phyloP scores from a whole-genome alignment of 208 protist genomes.

The Trypanosoma grayi region DNA sequence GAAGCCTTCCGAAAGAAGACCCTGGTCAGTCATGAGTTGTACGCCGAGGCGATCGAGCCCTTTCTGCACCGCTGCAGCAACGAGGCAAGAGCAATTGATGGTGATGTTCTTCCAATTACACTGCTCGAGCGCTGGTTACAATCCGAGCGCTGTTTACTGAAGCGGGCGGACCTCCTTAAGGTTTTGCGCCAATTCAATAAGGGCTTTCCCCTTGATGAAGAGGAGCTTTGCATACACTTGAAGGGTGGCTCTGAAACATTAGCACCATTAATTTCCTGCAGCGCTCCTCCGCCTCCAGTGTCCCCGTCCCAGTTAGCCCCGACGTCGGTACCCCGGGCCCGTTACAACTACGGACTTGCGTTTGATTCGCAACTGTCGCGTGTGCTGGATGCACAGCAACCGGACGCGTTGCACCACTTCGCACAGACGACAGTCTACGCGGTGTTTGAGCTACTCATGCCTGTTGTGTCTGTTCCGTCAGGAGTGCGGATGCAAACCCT shows the following conservation, averaged over 20 bases:
- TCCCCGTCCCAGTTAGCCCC: slow-evolving; percentile 1
- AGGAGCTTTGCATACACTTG: neutral
- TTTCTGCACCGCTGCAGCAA: slow-evolving; percentile 15
- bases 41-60: slow-evolving; percentile 22
- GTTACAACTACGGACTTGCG: slow-evolving; percentile 1
- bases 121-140: slow-evolving; percentile 28
- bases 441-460: slow-evolving; percentile 28
- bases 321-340: no score
- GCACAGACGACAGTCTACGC: slow-evolving; percentile 25
- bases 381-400: slow-evolving; percentile 11
- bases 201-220: slow-evolving; percentile 1
- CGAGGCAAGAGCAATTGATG: neutral
- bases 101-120: slow-evolving; percentile 3
- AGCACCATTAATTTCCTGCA: no score
- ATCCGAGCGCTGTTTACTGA: slow-evolving; percentile 5
- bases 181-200: slow-evolving; percentile 1
- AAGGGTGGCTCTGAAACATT: neutral
- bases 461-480: slow-evolving; percentile 16
- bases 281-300: neutral
- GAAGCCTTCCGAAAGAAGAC: slow-evolving; percentile 10
- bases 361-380: slow-evolving; percentile 22
- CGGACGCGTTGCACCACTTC: slow-evolving; percentile 21
- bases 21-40: neutral
- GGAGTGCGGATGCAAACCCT: slow-evolving; percentile 21
- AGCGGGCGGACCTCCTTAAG: slow-evolving; percentile 9